Evolutionary conservation across 176 grass and related monocot species (phyloP), one percentile per base, ranked within the genome.

Genomic region (Thalia dealbata): DNA sequence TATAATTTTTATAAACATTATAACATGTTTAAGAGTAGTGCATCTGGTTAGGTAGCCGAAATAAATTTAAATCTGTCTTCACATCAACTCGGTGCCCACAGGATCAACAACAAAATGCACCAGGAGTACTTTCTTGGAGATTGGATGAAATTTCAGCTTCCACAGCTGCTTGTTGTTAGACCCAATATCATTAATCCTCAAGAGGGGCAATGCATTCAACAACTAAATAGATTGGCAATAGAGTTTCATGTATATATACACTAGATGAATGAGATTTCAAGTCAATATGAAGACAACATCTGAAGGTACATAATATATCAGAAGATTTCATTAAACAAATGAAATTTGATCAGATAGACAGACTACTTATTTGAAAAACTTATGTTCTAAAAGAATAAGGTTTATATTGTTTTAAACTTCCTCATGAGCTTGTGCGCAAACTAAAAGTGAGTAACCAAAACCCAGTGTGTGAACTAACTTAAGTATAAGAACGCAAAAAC

Each of bases 71-170:
- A 21, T 60, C 65, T 30, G 21, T 27, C 35, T 67, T 84, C 45
- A 91, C 88, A 88, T 96, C 79, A 96, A 68, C 73, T 86, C 83
- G 66, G 78, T 86, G 46, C 81, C 74, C 45, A 91, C 88, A 19
- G 88, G 77, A 41, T 96, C 88, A 8, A 84, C 84, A 18, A 67
- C 75, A 72, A 88, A 89, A 81, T 96, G 77, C 50, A 87, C 41
- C 75, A 86, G 55, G 45, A 91, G 79, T 30, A 76, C 82, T 50
- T 67, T 96, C 77, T 81, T 65, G 14, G 62, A 78, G 26, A 86
- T 67, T n/a, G 91, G 83, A 68, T 78, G 81, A 35, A 88, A 73
- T 23, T 84, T 95, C 3, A 76, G 83, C 24, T 60, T 72, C 87
- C 86, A 91, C 76, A 91, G 85, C 92, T 96, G 82, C 71, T 81